These are phyloP conservation scores for Coemansia sp. DNA, from an alignment of 192 early-diverging fungal genomes.

Conservation along the genomic window DNA sequence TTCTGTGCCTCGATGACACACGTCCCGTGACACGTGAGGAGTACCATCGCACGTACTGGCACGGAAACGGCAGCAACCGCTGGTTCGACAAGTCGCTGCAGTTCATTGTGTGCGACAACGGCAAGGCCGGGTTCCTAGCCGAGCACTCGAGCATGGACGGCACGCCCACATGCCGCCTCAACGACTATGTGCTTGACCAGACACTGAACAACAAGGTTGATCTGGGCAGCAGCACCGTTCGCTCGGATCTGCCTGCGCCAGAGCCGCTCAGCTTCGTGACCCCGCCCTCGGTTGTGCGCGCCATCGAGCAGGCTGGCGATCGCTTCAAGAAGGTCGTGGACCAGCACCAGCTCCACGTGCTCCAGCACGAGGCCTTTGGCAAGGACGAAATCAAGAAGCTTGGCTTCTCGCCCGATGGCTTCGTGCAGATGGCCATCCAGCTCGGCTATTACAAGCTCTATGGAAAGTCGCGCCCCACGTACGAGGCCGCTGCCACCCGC, in stretches of 20 bases:
- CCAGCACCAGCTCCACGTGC: conserved; percentile 81
- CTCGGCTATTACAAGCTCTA: conserved; percentile 95
- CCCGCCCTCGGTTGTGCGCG: conserved; percentile 58
- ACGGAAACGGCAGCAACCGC: conserved; percentile 94
- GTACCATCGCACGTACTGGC: conserved; percentile 86
- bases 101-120: conserved; percentile 97
- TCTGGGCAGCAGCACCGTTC: conserved; percentile 62
- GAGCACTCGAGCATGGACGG: conserved; percentile 97
- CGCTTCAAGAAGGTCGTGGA: conserved; percentile 80
- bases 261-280: conserved; percentile 72
- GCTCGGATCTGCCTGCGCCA: conserved; percentile 65
- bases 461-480: conserved; percentile 76
- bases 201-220: conserved; percentile 66
- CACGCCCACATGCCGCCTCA: conserved; percentile 84
- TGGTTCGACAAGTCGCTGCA: conserved; percentile 97
- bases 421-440: conserved; percentile 92
- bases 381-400: conserved; percentile 92
- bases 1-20: conserved; percentile 88
- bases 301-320: conserved; percentile 66
- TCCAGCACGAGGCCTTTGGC: conserved; percentile 85
- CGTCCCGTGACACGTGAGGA: conserved; percentile 88
- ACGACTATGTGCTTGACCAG: conserved; percentile 72
- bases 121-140: conserved; percentile 91
- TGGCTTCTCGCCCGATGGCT: conserved; percentile 77
- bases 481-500: conserved; percentile 88